Percentiles rank a stretch among this genome's conserved stretches.
Conservation (phyloP, 257 asterid species). For the Jacaranda copaia region DNA sequence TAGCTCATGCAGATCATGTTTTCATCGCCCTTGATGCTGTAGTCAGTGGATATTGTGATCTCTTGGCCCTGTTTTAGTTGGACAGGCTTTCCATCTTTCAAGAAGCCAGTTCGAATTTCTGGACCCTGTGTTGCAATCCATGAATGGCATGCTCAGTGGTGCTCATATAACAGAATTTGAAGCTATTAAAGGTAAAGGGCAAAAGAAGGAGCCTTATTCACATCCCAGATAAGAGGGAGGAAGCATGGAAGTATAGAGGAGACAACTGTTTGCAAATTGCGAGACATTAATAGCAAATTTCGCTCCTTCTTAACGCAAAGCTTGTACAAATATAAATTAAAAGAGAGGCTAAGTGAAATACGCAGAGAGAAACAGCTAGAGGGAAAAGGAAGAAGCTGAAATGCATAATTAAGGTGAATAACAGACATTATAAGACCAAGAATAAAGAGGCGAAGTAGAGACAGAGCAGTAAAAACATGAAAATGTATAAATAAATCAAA, state of each 20-base stretch:
- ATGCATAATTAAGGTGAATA: not conserved
- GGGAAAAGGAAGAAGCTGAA: not conserved
- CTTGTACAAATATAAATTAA: not conserved
- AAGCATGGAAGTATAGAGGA: not conserved
- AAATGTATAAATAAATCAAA: not conserved
- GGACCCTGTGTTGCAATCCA: slow-evolving; percentile 47
- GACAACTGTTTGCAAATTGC: not conserved
- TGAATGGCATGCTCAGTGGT: not conserved
- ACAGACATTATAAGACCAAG: not conserved
- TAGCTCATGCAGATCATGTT: slow-evolving; percentile 58
- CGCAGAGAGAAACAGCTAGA: not conserved
- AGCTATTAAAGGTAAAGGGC: not conserved
- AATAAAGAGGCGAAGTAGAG: not conserved
- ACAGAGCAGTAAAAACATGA: not conserved
- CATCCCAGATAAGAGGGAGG: not conserved
- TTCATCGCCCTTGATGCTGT: slow-evolving; percentile 51
- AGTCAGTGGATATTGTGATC: slow-evolving; percentile 54
- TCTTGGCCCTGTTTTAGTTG: slow-evolving; percentile 54
- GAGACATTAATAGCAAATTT: not conserved
- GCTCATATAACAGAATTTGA: not conserved
- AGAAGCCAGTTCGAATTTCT: slow-evolving; percentile 61
- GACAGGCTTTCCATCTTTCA: slow-evolving; percentile 55
- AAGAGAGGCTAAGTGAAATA: not conserved
- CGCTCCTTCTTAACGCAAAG: not conserved
- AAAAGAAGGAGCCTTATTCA: not conserved